Evolutionary conservation across 2,329 filamentous ascomycete species (phyloP).

Genomic region (Hypocrella siamensis): DNA sequence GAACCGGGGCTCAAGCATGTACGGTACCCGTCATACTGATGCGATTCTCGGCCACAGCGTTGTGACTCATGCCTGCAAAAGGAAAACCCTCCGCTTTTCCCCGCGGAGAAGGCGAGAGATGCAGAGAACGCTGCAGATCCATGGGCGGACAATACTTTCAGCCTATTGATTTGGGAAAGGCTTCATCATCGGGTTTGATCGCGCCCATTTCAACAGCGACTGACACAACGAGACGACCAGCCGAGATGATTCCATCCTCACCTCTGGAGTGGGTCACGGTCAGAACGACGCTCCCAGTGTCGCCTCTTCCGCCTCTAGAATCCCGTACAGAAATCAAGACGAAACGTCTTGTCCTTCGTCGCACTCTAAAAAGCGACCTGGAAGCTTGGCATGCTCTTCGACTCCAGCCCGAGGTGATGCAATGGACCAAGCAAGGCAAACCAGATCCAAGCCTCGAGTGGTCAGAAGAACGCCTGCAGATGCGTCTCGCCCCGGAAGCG

Average conservation of each 20-base stretch:
- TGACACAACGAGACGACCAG: background rate
- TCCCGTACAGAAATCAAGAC: constrained; percentile 28
- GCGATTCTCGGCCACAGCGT: too few species aligned
- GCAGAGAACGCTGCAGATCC: too few species aligned
- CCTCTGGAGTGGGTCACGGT: constrained; percentile 21
- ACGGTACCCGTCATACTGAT: too few species aligned
- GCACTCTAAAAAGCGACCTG: constrained; percentile 32
- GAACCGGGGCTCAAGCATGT: too few species aligned
- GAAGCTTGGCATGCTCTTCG: constrained; percentile 35
- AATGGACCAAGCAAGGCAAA: constrained; percentile 29
- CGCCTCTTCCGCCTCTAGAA: constrained; percentile 23
- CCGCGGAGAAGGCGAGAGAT: too few species aligned
- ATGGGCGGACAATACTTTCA: too few species aligned
- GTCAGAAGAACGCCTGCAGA: constrained; percentile 23
- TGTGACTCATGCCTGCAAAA: too few species aligned
- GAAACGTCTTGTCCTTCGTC: constrained; percentile 37
- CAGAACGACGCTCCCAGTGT: constrained; percentile 29
- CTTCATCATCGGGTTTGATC: too few species aligned
- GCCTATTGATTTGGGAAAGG: too few species aligned
- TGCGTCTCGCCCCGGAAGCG: constrained; percentile 33
- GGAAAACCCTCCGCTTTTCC: too few species aligned
- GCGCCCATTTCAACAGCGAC: background rate
- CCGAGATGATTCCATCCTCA: constrained; percentile 2
- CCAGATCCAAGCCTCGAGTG: constrained; percentile 27
- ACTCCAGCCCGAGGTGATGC: constrained; percentile 45